Base-by-base conservation (phyloP, 129 eudicot genomes). In the Scalesia atractyloides region DNA sequence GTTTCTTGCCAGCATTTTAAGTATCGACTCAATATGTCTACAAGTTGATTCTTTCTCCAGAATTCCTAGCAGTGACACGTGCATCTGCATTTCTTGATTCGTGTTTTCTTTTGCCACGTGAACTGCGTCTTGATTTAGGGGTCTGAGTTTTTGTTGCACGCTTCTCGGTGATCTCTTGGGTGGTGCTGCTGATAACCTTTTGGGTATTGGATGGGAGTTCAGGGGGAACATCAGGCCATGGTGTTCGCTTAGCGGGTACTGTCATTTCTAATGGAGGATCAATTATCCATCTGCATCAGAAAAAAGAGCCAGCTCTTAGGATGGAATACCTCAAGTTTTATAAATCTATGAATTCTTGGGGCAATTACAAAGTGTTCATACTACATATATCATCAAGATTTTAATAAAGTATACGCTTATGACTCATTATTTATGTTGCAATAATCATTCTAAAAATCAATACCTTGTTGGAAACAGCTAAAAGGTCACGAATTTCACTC, bases 161-260 rank as follows among this genome's bases (percentile, higher is more conserved):
- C 71, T 86, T 94, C 72, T 82, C 97, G 6, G 82, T 63, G 52
- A 52, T 79, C 72, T 87, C 96, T 69, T 77, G 81, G 52, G 68
- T 68, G 68, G 33, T 48, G 47, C 50, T 78, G 39, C 49, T 76
- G 51, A 33, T 80, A 37, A 54, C 73, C 64, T 86, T 83, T 60
- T 68, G 84, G 37, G 20, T 49, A 24, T 43, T 33, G 43, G 84
- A 59, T 73, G 93, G 91, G 84, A 94, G 84, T 66, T 94, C 96
- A 26, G 86, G 96, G 34, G 96, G 89, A 80, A 78, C 84, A 65
- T 94, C 97, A 8, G 96, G 96, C 99, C 99, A 90, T 48, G 99
- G 96, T 43, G 99, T 94, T 48, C 81, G 94, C 76, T 84, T 94
- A 17, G 99, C 96, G 47, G 99, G 94, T 59, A 90, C 89, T 1